Evolutionary conservation across 78 protist species (phyloP).

Genomic region (Dictyostelium brefeldianum): DNA sequence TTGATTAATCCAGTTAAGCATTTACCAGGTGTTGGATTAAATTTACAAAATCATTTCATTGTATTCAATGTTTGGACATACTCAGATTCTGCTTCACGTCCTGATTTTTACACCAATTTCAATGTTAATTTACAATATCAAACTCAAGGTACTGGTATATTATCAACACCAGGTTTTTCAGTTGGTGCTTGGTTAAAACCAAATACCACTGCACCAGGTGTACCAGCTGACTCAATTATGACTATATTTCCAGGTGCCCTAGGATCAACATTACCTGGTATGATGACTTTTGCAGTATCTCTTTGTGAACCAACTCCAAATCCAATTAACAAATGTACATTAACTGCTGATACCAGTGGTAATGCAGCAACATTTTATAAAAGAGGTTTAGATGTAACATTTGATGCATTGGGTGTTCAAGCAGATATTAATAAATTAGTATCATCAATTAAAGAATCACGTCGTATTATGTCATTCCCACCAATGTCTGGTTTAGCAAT

Average conservation of each 20-base stretch:
- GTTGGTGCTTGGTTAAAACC: constrained; percentile 61
- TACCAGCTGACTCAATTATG: constrained; percentile 19
- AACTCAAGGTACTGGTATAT: constrained; percentile 48
- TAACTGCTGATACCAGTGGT: not conserved
- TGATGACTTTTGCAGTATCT: constrained; percentile 29
- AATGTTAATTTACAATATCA: not conserved
- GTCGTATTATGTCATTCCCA: constrained; percentile 58
- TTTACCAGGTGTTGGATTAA: constrained; percentile 60
- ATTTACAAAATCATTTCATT: constrained; percentile 60
- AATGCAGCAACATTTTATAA: not conserved
- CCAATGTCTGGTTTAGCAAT: constrained; percentile 28
- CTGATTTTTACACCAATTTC: constrained; percentile 31
- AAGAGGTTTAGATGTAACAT: not conserved
- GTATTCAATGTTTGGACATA: constrained; percentile 33
- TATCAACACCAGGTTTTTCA: constrained; percentile 56
- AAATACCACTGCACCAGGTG: not conserved
- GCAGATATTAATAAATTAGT: constrained; percentile 23
- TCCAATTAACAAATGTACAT: not conserved
- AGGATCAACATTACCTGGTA: constrained; percentile 28
- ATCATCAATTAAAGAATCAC: constrained; percentile 11
- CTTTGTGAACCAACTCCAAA: constrained; percentile 31
- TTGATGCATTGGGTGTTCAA: not conserved
- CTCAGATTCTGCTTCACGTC: not conserved
- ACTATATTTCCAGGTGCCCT: constrained; percentile 55
- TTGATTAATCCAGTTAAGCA: constrained; percentile 19